These are phyloP conservation scores for Ananas comosus DNA, from an alignment of 176 grass and related monocot genomes.

Conservation along the genomic window DNA sequence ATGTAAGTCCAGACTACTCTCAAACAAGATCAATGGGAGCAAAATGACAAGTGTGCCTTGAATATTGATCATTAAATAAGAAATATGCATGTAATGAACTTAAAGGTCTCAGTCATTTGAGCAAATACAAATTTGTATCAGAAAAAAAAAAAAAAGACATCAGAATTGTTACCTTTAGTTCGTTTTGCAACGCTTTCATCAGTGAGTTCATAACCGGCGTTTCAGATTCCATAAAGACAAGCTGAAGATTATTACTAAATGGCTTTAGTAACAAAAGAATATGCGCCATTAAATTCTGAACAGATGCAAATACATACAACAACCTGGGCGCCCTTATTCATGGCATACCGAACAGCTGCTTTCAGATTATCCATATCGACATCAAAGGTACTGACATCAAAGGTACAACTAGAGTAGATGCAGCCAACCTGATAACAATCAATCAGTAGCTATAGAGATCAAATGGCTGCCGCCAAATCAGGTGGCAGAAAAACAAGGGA, in stretches of 20 bases:
- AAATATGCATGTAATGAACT: not conserved
- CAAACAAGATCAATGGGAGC: too few relatives aligned
- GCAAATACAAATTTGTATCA: not conserved
- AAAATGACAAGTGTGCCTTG: not conserved
- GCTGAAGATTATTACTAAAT: conserved; percentile 21
- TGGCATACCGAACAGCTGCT: conserved; percentile 24
- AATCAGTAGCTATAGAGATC: not conserved
- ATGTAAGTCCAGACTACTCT: too few relatives aligned
- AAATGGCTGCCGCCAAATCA: not conserved
- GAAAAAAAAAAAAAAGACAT: not conserved
- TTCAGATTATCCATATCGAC: conserved; percentile 26
- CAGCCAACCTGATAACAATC: conserved; percentile 34
- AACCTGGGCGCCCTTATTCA: conserved; percentile 28
- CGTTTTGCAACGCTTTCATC: conserved; percentile 24
- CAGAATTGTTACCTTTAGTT: conserved; percentile 24
- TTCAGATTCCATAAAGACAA: conserved; percentile 31
- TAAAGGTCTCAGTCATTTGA: conserved; percentile 5
- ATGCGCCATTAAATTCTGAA: not conserved
- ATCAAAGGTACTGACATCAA: conserved; percentile 16
- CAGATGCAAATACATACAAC: not conserved
- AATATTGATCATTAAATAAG: not conserved
- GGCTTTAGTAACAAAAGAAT: conserved; percentile 11
- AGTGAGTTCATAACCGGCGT: conserved; percentile 12
- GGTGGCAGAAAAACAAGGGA: not conserved
- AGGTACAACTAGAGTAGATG: conserved; percentile 24